These are phyloP conservation scores for Terfezia boudieri DNA, from an alignment of 495 filamentous ascomycete species.

Conservation along the genomic window DNA sequence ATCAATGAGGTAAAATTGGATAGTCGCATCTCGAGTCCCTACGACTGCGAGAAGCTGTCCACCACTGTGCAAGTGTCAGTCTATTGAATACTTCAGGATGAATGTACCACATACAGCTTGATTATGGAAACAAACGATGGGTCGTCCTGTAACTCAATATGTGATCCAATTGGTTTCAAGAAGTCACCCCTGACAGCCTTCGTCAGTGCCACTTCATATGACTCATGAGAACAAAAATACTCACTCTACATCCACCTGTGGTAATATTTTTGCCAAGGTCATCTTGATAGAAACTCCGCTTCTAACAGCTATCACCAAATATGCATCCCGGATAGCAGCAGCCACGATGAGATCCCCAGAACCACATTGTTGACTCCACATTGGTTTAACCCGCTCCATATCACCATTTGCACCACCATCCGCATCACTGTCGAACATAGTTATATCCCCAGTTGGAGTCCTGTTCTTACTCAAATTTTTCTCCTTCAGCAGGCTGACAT, in stretches of 20 bases:
- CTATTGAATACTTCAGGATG: neutral
- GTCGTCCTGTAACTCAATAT: conserved; percentile 10
- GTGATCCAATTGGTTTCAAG: conserved; percentile 9
- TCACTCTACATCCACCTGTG: conserved; percentile 2
- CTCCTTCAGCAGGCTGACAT: conserved; percentile 7
- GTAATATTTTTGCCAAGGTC: conserved; percentile 8
- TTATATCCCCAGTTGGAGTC: conserved; percentile 6
- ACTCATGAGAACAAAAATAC: conserved; percentile 4
- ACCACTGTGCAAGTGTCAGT: conserved; percentile 1
- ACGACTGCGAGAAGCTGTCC: conserved; percentile 10
- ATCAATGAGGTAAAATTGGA: conserved; percentile 15
- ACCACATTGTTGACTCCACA: conserved; percentile 10
- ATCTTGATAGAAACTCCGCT: conserved; percentile 10
- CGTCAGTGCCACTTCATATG: neutral
- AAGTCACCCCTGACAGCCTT: conserved; percentile 10
- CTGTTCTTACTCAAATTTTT: conserved; percentile 2
- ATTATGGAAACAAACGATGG: conserved; percentile 15
- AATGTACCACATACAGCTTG: conserved; percentile 9
- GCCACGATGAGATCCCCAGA: conserved; percentile 14
- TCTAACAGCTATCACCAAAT: conserved; percentile 11
- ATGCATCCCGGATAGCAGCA: conserved; percentile 9
- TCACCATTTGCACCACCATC: neutral
- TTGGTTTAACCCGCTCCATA: neutral
- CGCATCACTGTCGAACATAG: conserved; percentile 4
- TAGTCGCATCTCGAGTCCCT: conserved; percentile 14